Percentiles rank a stretch among this genome's conserved stretches.
Conservation (phyloP, 345 rosid species). For the Populus alba region DNA sequence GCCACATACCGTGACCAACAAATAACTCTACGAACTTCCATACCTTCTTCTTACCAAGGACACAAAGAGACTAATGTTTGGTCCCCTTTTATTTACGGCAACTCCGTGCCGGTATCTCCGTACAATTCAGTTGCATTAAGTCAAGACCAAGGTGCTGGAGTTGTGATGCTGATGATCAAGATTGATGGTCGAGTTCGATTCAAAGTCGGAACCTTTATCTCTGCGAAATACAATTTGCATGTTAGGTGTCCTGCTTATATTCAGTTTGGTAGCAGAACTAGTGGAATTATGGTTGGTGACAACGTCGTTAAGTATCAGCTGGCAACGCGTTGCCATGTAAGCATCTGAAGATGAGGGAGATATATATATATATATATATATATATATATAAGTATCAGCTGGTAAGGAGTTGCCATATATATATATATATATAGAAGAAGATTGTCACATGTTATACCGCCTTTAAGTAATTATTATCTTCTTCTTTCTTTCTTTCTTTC, state of each 20-base stretch:
- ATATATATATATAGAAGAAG: neutral
- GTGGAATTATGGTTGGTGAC: constrained; percentile 52
- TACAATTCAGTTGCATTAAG: constrained; percentile 46
- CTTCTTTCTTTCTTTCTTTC: neutral
- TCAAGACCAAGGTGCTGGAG: constrained; percentile 56
- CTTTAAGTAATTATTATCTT: constrained; percentile 6
- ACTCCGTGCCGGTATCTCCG: constrained; percentile 71
- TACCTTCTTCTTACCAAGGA: constrained; percentile 57
- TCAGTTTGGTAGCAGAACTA: constrained; percentile 44
- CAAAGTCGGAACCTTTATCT: constrained; percentile 62
- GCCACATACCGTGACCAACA: constrained; percentile 74
- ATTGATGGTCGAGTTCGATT: constrained; percentile 84
- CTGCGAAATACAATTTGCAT: constrained; percentile 62
- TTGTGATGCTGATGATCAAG: constrained; percentile 46
- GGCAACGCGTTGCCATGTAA: constrained; percentile 55
- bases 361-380: too few relatives aligned
- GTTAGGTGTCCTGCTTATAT: constrained; percentile 61
- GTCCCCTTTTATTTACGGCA: constrained; percentile 78
- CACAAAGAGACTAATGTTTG: constrained; percentile 65
- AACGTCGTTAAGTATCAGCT: constrained; percentile 74
- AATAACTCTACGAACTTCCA: constrained; percentile 54
- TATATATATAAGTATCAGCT: too few relatives aligned
- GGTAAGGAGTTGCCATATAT: too few relatives aligned
- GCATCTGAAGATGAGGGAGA: constrained; percentile 35
- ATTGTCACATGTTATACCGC: neutral